Evolutionary conservation across 1,284 basidiomycete genomes (phyloP).

Genomic region (Mycena sp.): DNA sequence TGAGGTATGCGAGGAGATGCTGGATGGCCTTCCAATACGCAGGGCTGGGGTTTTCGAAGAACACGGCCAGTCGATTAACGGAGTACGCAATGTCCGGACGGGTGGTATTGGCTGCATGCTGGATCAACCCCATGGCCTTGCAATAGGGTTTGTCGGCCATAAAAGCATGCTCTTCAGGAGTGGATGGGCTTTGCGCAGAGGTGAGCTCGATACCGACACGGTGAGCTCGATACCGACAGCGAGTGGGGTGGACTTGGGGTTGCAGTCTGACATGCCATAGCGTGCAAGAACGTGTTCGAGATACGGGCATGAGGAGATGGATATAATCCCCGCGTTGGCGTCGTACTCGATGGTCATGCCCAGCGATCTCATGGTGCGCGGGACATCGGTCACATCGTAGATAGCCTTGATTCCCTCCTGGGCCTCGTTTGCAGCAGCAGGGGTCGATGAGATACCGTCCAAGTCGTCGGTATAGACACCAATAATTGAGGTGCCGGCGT

Average conservation of each 20-base stretch:
- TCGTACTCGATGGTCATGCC: constrained; percentile 21
- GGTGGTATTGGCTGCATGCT: constrained; percentile 43
- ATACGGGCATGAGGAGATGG: constrained; percentile 16
- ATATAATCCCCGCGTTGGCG: constrained; percentile 3
- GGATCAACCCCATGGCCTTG: constrained; percentile 41
- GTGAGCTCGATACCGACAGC: constrained; percentile 11
- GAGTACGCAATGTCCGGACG: constrained; percentile 43
- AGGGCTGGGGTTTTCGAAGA: constrained; percentile 31
- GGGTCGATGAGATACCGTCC: constrained; percentile 15
- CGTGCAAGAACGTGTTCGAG: constrained; percentile 19
- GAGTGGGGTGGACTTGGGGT: constrained; percentile 19
- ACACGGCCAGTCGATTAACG: constrained; percentile 33
- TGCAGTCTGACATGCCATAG: constrained; percentile 22
- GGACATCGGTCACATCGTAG: constrained; percentile 19
- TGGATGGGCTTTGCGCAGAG: neutral
- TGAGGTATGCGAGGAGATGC: constrained; percentile 38
- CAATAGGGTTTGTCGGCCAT: constrained; percentile 43
- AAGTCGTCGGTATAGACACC: constrained; percentile 21
- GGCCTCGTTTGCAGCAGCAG: constrained; percentile 15
- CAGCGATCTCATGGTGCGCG: constrained; percentile 18
- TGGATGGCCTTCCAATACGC: constrained; percentile 39
- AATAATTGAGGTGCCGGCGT: constrained; percentile 8
- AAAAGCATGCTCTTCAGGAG: constrained; percentile 22
- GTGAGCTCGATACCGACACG: too few relatives aligned
- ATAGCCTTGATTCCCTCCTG: neutral